Percentiles rank a stretch among this genome's conserved stretches.
Evolutionary conservation across 1,139 yeast genomes (phyloP).

Genomic region (Scheffersomyces insectosa): DNA sequence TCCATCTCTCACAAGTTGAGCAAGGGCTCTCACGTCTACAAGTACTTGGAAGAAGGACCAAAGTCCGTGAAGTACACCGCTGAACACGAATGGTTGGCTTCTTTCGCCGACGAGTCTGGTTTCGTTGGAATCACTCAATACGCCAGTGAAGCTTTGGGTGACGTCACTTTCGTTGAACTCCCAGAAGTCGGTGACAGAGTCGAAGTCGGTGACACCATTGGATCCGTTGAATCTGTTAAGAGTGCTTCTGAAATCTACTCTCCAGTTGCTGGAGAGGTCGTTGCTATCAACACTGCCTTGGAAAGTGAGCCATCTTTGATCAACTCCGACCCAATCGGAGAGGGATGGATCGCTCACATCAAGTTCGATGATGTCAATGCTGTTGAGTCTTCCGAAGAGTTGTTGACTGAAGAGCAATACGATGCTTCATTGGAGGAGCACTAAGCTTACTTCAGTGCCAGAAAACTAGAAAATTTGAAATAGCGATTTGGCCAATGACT

Average conservation of each 20-base stretch:
- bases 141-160: constrained; percentile 98
- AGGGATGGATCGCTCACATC: constrained; percentile 89
- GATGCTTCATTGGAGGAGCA: constrained; percentile 61
- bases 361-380: constrained; percentile 44
- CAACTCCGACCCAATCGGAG: constrained; percentile 88
- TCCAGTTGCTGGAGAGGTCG: constrained; percentile 78
- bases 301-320: constrained; percentile 75
- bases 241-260: constrained; percentile 91
- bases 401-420: constrained; percentile 58
- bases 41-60: constrained; percentile 51
- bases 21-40: constrained; percentile 52
- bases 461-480: no score
- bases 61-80: constrained; percentile 66
- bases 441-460: constrained; percentile 1
- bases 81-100: constrained; percentile 96
- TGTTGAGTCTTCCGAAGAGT: constrained; percentile 26
- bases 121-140: constrained; percentile 91
- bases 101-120: constrained; percentile 77
- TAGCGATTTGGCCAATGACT: no score
- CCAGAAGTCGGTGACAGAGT: constrained; percentile 73
- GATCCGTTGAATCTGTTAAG: constrained; percentile 93
- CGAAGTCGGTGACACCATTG: constrained; percentile 78
- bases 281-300: constrained; percentile 68
- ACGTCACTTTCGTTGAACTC: constrained; percentile 90
- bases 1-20: constrained; percentile 49